Conservation (phyloP, 2,329 filamentous ascomycete species). For the Colletotrichum sp. region DNA sequence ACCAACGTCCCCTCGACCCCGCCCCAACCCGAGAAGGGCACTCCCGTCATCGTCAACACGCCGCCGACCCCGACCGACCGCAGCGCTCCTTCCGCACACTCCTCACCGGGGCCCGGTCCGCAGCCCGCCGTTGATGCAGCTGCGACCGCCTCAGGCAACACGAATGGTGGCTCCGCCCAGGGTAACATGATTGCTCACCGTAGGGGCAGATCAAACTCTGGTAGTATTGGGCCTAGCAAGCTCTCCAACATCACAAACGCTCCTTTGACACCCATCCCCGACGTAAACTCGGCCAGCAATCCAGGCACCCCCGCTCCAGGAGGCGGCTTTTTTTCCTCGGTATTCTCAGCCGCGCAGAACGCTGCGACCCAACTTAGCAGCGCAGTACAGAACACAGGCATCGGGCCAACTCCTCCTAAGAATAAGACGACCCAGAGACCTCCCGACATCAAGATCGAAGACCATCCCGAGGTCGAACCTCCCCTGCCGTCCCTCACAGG, state of each 20-base stretch:
- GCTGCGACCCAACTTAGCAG: constrained; percentile 79
- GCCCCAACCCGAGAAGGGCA: constrained; percentile 36
- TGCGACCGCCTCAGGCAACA: constrained; percentile 26
- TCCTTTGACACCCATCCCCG: constrained; percentile 78
- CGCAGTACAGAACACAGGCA: constrained; percentile 72
- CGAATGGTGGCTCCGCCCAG: constrained; percentile 66
- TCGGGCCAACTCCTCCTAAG: constrained; percentile 46
- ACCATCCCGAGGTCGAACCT: constrained; percentile 50
- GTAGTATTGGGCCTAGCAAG: constrained; percentile 76
- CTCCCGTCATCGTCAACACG: constrained; percentile 67
- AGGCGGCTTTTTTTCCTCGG: constrained; percentile 88
- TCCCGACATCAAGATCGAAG: constrained; percentile 34
- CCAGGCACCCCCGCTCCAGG: constrained; percentile 57
- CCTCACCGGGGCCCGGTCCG: constrained; percentile 4
- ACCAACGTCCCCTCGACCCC: constrained; percentile 23
- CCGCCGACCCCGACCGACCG: constrained; percentile 67
- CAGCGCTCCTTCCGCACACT: constrained; percentile 2
- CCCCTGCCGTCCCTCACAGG: constrained; percentile 24
- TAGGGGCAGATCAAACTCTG: constrained; percentile 58
- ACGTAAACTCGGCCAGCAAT: constrained; percentile 58
- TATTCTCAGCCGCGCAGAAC: constrained; percentile 92
- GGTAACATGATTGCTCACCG: constrained; percentile 76
- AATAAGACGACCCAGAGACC: constrained; percentile 41
- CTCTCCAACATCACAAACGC: constrained; percentile 77
- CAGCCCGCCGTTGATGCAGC: constrained; percentile 27